A percentile compares a stretch with the other conserved stretches of the same genome.
Conservation (phyloP, 1,139 yeast genomes). For the Hemisphaericaspora subhashii region DNA sequence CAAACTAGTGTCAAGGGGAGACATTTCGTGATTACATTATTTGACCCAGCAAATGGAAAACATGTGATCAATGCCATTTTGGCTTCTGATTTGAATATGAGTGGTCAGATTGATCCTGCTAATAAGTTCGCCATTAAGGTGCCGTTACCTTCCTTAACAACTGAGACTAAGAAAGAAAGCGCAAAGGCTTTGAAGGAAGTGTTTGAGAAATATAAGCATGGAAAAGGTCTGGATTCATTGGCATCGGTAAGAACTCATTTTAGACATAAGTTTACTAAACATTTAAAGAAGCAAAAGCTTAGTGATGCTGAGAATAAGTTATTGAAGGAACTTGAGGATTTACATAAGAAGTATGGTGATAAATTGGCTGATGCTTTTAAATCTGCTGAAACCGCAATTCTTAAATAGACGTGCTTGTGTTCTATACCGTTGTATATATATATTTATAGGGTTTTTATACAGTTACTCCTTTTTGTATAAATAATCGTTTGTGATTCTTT, state of each 20-base stretch:
- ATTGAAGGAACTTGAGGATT: conserved; percentile 60
- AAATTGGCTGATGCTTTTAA: conserved; percentile 61
- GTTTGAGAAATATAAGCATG: conserved; percentile 62
- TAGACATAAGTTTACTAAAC: conserved; percentile 55
- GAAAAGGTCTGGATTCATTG: conserved; percentile 39
- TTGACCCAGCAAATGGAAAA: conserved; percentile 74
- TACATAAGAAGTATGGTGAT: conserved; percentile 62
- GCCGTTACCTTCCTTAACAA: conserved; percentile 72
- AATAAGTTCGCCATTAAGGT: conserved; percentile 74
- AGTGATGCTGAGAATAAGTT: conserved; percentile 56
- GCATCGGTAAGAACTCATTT: conserved; percentile 62
- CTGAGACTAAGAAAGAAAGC: conserved; percentile 62
- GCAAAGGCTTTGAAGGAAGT: conserved; percentile 61
- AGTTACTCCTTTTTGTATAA: conserved; percentile 27
- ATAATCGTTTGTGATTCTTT: conserved; percentile 34
- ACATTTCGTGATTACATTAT: conserved; percentile 71
- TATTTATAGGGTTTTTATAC: conserved; percentile 16
- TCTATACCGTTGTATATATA: too few species aligned
- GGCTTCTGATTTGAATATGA: conserved; percentile 68
- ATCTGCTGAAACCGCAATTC: conserved; percentile 53
- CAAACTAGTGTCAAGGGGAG: conserved; percentile 76
- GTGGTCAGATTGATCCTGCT: conserved; percentile 72
- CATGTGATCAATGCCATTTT: conserved; percentile 69
- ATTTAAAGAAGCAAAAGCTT: conserved; percentile 46
- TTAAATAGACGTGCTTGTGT: too few species aligned